phyloP scores from a whole-genome alignment of 139 green algal genomes.

The Pleodorina starrii region DNA sequence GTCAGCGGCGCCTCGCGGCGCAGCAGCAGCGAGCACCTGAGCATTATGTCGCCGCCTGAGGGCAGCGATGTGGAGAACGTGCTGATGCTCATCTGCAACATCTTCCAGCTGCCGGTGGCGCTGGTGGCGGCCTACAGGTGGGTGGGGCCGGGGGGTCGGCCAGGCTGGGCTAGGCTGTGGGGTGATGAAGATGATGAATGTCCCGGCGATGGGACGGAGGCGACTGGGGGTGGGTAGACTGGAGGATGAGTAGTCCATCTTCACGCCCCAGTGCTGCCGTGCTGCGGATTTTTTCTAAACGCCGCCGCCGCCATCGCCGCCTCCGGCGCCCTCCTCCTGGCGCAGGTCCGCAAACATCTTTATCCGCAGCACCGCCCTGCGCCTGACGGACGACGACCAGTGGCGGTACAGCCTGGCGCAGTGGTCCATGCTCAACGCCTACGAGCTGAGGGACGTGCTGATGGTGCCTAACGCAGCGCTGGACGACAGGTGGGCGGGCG shows the following conservation, averaged over 20 bases:
- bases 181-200: no score
- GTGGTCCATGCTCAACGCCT: constrained; percentile 39
- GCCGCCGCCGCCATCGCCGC: not conserved
- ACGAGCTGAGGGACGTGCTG: constrained; percentile 38
- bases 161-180: no score
- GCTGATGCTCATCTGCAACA: constrained; percentile 50
- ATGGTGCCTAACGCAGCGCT: constrained; percentile 20
- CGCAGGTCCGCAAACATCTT: constrained; percentile 50
- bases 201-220: not conserved
- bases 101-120: constrained; percentile 51
- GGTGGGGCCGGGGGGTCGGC: no score
- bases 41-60: constrained; percentile 42
- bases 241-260: not conserved
- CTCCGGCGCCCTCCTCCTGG: no score
- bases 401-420: constrained; percentile 50
- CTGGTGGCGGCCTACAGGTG: constrained; percentile 51
- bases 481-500: not conserved
- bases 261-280: not conserved
- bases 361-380: constrained; percentile 41
- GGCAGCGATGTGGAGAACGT: constrained; percentile 51
- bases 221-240: not conserved
- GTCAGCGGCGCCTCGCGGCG: not conserved
- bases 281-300: not conserved
- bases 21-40: constrained; percentile 32
- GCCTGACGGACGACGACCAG: constrained; percentile 39